A percentile compares a stretch with the other conserved stretches of the same genome.
phyloP scores from a whole-genome alignment of 225 moss, liverwort and hornwort genomes.

The Rhytidiadelphus loreus region DNA sequence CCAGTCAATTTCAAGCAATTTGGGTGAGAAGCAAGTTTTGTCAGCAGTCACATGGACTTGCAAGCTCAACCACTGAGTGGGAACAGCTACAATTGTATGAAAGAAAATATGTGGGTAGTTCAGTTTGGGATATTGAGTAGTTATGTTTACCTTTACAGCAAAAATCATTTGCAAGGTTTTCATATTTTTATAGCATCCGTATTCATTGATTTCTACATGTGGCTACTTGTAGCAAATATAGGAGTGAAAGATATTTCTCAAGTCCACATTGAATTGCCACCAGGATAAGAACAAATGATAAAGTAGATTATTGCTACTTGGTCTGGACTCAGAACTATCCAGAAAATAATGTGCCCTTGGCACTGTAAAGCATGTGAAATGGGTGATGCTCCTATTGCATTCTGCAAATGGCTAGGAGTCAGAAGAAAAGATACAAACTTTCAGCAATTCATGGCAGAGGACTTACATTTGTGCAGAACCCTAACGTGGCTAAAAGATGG shows the following conservation, averaged over 20 bases:
- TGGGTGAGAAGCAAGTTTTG: not conserved
- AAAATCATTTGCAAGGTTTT: not conserved
- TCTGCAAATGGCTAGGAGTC: not conserved
- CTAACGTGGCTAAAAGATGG: not conserved
- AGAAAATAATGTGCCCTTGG: not conserved
- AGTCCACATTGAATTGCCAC: not conserved
- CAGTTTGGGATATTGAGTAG: not conserved
- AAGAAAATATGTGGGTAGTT: not conserved
- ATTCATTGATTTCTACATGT: not conserved
- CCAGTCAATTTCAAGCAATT: slow-evolving; percentile 13
- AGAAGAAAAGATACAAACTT: not conserved
- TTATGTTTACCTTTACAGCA: not conserved
- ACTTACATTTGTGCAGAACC: not conserved
- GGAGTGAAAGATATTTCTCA: not conserved
- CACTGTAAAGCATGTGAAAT: not conserved
- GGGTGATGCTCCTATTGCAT: not conserved
- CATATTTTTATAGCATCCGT: not conserved
- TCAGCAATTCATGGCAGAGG: not conserved
- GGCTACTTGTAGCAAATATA: not conserved
- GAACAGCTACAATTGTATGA: not conserved
- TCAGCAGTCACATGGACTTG: slow-evolving; percentile 16
- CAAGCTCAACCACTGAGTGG: not conserved
- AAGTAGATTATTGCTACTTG: not conserved
- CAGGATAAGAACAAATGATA: not conserved
- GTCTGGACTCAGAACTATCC: not conserved